phyloP scores from a whole-genome alignment of 129 eudicot species.

The Escallonia herrerae region DNA sequence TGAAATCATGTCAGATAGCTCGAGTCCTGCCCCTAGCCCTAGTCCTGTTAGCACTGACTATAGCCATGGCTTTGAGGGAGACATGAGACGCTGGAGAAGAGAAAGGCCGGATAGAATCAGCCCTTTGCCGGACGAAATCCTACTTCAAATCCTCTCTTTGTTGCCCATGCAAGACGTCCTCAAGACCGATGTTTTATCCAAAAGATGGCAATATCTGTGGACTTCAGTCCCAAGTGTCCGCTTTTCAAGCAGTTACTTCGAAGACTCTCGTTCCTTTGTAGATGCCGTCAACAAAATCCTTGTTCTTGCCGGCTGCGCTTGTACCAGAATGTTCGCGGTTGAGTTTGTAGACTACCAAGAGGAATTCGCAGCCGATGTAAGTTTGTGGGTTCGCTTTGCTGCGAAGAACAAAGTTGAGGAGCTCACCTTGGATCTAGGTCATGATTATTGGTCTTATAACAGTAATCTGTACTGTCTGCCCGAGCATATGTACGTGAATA shows the following conservation, averaged over 20 bases:
- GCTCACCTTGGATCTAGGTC: background rate
- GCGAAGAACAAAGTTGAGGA: background rate
- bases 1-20: background rate
- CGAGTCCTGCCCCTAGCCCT: background rate
- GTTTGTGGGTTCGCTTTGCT: background rate
- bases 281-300: background rate
- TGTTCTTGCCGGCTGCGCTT: background rate
- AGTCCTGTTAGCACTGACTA: background rate
- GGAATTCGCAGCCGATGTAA: background rate
- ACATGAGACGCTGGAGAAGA: background rate
- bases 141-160: background rate
- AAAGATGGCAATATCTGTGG: slow-evolving; percentile 2
- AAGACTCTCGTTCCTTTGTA: background rate
- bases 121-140: background rate
- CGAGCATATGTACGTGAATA: background rate
- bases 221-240: background rate
- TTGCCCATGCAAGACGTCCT: background rate
- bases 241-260: background rate
- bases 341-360: background rate
- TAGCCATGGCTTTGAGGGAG: too few species aligned
- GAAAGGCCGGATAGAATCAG: background rate
- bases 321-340: background rate
- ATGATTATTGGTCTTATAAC: background rate
- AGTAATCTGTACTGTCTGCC: background rate
- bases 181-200: background rate